Evolutionary conservation across 2,329 filamentous ascomycete species (phyloP).

Genomic region (Xylariales sp.): DNA sequence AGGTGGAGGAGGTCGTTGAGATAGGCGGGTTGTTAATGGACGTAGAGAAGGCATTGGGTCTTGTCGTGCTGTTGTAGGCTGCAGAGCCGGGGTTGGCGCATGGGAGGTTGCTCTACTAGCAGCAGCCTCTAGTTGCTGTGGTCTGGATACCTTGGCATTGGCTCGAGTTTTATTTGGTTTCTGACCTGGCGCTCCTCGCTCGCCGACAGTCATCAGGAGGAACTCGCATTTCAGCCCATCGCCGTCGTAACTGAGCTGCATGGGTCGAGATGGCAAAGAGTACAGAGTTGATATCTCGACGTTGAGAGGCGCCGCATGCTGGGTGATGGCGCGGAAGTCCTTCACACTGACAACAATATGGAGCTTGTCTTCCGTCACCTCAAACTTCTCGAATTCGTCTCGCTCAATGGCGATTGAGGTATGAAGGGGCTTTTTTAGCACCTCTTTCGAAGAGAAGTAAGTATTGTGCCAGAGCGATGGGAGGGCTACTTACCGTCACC

Average conservation of each 20-base stretch:
- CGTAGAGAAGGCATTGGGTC: slow-evolving; percentile 36
- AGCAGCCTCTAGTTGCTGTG: slow-evolving; percentile 43
- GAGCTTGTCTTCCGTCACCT: slow-evolving; percentile 63
- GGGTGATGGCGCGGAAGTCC: slow-evolving; percentile 74
- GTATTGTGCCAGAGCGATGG: neutral
- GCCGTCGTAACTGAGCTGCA: slow-evolving; percentile 67
- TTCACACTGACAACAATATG: slow-evolving; percentile 80
- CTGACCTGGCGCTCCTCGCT: slow-evolving; percentile 46
- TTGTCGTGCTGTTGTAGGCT: slow-evolving; percentile 27
- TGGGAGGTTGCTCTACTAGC: slow-evolving; percentile 38
- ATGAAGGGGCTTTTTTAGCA: slow-evolving; percentile 74
- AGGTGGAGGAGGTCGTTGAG: slow-evolving; percentile 49
- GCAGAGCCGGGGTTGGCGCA: slow-evolving; percentile 25
- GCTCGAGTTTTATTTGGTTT: slow-evolving; percentile 39
- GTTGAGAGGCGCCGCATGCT: slow-evolving; percentile 66
- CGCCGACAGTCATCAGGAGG: slow-evolving; percentile 77
- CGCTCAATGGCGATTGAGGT: slow-evolving; percentile 74
- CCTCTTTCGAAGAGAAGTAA: slow-evolving; percentile 42
- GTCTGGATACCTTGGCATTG: slow-evolving; percentile 34
- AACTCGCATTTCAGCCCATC: slow-evolving; percentile 71
- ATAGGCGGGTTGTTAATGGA: slow-evolving; percentile 36
- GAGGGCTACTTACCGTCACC: slow-evolving; percentile 48
- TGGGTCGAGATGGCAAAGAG: slow-evolving; percentile 64
- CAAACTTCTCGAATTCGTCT: slow-evolving; percentile 71
- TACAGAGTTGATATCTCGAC: slow-evolving; percentile 65